phyloP scores from a whole-genome alignment of 192 early-diverging fungal species.

The Mortierella hygrophila region DNA sequence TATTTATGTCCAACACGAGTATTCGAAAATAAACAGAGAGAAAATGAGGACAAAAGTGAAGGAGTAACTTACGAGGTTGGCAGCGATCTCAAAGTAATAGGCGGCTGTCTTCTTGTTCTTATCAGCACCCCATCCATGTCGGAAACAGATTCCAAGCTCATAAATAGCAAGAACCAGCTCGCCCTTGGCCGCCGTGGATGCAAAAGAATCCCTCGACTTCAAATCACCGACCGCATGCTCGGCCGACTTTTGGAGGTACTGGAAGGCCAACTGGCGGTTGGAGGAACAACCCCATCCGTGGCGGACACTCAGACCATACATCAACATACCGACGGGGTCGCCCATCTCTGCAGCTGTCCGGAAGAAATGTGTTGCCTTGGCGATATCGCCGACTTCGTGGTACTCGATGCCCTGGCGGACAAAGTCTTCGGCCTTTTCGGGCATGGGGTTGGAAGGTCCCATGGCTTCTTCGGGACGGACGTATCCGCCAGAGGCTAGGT shows the following conservation, averaged over 20 bases:
- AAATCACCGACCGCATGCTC: conserved; percentile 73
- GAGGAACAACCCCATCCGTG: conserved; percentile 75
- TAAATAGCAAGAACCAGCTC: conserved; percentile 80
- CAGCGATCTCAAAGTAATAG: conserved; percentile 59
- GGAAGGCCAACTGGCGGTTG: conserved; percentile 67
- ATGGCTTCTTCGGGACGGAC: conserved; percentile 46
- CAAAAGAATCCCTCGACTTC: conserved; percentile 65
- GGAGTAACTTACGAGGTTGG: conserved; percentile 64
- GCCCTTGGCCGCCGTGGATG: conserved; percentile 66
- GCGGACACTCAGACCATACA: conserved; percentile 79
- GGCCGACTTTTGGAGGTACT: conserved; percentile 78
- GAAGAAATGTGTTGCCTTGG: conserved; percentile 79
- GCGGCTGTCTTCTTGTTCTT: conserved; percentile 69
- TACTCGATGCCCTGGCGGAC: conserved; percentile 75
- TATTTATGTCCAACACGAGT: background rate
- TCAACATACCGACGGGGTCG: conserved; percentile 77
- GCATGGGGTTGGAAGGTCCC: conserved; percentile 46
- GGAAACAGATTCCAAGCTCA: conserved; percentile 83
- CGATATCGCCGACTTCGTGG: conserved; percentile 77
- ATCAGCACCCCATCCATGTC: conserved; percentile 86
- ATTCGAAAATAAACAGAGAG: background rate
- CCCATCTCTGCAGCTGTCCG: conserved; percentile 74
- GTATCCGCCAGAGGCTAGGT: conserved; percentile 35
- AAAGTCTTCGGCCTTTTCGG: conserved; percentile 67
- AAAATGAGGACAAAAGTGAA: background rate